Evolutionary conservation across 2,329 filamentous ascomycete species (phyloP), one percentile per base, ranked within the genome.

Genomic region (Ceratocystis eucalypticola): DNA sequence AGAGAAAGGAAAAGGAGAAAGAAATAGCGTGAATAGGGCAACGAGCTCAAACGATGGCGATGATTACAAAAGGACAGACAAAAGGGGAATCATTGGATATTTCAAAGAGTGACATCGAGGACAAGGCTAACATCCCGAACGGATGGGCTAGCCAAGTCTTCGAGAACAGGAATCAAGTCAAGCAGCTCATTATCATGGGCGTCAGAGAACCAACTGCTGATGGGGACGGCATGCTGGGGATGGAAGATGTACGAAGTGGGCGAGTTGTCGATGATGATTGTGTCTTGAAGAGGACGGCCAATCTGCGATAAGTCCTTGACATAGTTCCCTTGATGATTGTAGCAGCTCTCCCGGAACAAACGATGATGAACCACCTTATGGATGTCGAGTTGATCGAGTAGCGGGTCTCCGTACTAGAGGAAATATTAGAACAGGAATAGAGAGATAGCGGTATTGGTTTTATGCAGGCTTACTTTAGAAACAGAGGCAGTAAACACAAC

Each of bases 121-220:
- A 99, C 94, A 73, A 99, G 82, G 80, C 93, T 97, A 76, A 99
- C 94, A 77, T 99, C 94, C 77, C 88, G 85, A 69, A 99, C 94
- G 75, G 93, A 89, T 68, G 86, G 77, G 71, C 89, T 88, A 69
- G 94, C 93, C 74, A 99, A 82, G 77, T 99, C 94, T 81, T 99
- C 94, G 71, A 99, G 90, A 72, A 99, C 94, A 65, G 94, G 94
- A 75, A 99, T 97, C 72, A 99, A 81, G 75, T 99, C 94, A 73
- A 99, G 82, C 69, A 99, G 83, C 81, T 99, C 94, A 77, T 99
- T 99, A 79, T 99, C 94, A 77, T 99, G 94, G 69, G 94, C 94
- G 78, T 99, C 94, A 71, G 92, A 96, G 79, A 99, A 99, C 94
- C 94, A 99, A 81, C 93, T 97, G 83, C 92, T 96, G 79, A 99